Conservation (phyloP, 768 basidiomycete species). For the Boletus pseudopeckii region DNA sequence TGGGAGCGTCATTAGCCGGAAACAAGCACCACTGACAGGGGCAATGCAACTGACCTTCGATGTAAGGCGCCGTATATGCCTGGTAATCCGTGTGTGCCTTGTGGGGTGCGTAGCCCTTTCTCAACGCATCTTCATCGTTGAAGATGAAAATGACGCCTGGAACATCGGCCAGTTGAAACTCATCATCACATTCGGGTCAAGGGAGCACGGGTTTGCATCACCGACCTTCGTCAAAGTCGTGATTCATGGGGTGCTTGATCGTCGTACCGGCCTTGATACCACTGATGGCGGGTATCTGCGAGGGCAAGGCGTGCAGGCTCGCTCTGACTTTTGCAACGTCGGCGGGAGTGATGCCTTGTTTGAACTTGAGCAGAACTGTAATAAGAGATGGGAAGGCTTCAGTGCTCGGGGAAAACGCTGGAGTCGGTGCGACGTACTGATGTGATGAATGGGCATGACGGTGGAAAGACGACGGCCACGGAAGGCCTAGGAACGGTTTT, state of each 20-base stretch:
- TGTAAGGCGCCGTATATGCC: not conserved
- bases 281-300: slow-evolving; percentile 19
- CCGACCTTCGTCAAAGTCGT: slow-evolving; percentile 24
- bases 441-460: slow-evolving; percentile 21
- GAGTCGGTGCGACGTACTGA: slow-evolving; percentile 13
- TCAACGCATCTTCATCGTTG: slow-evolving; percentile 13
- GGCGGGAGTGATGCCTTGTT: slow-evolving; percentile 7
- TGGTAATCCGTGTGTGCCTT: slow-evolving; percentile 13
- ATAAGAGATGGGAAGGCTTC: not conserved
- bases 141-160: slow-evolving; percentile 25
- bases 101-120: slow-evolving; percentile 12
- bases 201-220: not conserved
- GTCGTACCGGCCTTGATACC: slow-evolving; percentile 9
- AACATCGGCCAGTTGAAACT: not conserved
- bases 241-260: slow-evolving; percentile 19
- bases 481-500: not conserved
- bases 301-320: slow-evolving; percentile 8
- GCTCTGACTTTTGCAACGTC: slow-evolving; percentile 5
- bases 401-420: not conserved
- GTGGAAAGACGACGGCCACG: not conserved
- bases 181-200: not conserved
- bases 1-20: not conserved
- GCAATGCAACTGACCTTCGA: slow-evolving; percentile 16
- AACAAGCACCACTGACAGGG: not conserved
- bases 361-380: slow-evolving; percentile 26